A percentile compares a stretch with the other conserved stretches of the same genome.
phyloP scores from a whole-genome alignment of 495 filamentous ascomycete genomes.

The Hypoxylon crocopeplum region DNA sequence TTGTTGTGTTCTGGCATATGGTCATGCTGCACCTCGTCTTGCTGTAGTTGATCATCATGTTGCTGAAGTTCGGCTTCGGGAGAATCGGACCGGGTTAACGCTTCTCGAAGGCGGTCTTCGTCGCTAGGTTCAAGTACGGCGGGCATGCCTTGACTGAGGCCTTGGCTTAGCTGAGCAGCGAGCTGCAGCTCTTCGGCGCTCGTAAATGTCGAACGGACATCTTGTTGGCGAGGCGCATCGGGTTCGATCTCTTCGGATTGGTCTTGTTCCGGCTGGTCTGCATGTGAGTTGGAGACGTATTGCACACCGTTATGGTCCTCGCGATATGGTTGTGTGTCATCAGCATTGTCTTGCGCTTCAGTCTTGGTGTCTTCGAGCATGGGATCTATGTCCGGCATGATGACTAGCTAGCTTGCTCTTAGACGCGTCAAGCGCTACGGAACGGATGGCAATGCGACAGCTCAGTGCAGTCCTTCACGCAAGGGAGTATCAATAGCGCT shows the following conservation, averaged over 20 bases:
- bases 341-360: constrained; percentile 27
- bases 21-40: constrained; percentile 7
- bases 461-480: constrained; percentile 12
- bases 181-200: constrained; percentile 58
- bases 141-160: constrained; percentile 42
- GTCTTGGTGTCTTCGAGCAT: constrained; percentile 34
- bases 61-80: constrained; percentile 30
- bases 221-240: constrained; percentile 40
- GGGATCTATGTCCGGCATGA: constrained; percentile 41
- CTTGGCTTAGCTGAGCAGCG: constrained; percentile 57
- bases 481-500: constrained; percentile 9
- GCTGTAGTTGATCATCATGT: constrained; percentile 18
- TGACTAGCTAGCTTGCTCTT: constrained; percentile 15
- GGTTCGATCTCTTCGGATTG: constrained; percentile 38
- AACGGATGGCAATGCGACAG: constrained; percentile 4
- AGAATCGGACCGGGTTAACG: constrained; percentile 24
- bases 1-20: constrained; percentile 30
- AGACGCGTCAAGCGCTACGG: constrained; percentile 23
- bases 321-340: constrained; percentile 33
- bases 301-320: constrained; percentile 24
- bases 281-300: constrained; percentile 23
- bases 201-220: constrained; percentile 40
- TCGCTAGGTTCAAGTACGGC: constrained; percentile 27
- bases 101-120: constrained; percentile 29
- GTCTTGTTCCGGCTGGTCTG: constrained; percentile 14